Percentiles rank a stretch among this genome's conserved stretches.
phyloP scores from a whole-genome alignment of 2,329 filamentous ascomycete genomes.

The Phialophora expanda region DNA sequence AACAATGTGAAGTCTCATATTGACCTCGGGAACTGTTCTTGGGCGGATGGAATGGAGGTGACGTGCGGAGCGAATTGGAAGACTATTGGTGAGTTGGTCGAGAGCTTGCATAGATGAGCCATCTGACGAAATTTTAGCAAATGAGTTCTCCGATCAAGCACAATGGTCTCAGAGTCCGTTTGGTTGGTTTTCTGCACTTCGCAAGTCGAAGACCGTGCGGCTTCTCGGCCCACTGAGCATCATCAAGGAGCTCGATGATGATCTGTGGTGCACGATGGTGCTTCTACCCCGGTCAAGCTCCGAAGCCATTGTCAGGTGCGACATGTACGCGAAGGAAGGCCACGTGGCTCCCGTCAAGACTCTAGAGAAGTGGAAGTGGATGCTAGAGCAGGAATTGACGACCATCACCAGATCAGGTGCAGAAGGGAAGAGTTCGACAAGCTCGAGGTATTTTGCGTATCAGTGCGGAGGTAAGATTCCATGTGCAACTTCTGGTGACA shows the following conservation, averaged over 20 bases:
- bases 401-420: constrained; percentile 13
- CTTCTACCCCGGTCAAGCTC: constrained; percentile 27
- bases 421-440: constrained; percentile 1
- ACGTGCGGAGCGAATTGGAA: constrained; percentile 34
- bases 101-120: not conserved
- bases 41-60: constrained; percentile 29
- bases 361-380: constrained; percentile 29
- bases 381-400: constrained; percentile 32
- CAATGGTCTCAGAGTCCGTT: constrained; percentile 31
- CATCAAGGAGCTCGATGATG: constrained; percentile 31
- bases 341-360: constrained; percentile 12
- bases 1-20: constrained; percentile 36
- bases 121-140: constrained; percentile 20
- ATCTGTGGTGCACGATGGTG: constrained; percentile 34
- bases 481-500: too few relatives aligned
- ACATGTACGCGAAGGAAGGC: constrained; percentile 31
- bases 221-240: constrained; percentile 33
- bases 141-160: constrained; percentile 33
- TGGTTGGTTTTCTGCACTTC: constrained; percentile 28
- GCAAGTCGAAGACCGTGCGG: constrained; percentile 25
- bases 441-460: constrained; percentile 29
- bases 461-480: constrained; percentile 33
- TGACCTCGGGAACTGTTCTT: constrained; percentile 28
- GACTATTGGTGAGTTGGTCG: constrained; percentile 31
- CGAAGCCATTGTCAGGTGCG: constrained; percentile 30